Base-by-base conservation (phyloP, 768 basidiomycete species). In the Rhizopogon vinicolor region DNA sequence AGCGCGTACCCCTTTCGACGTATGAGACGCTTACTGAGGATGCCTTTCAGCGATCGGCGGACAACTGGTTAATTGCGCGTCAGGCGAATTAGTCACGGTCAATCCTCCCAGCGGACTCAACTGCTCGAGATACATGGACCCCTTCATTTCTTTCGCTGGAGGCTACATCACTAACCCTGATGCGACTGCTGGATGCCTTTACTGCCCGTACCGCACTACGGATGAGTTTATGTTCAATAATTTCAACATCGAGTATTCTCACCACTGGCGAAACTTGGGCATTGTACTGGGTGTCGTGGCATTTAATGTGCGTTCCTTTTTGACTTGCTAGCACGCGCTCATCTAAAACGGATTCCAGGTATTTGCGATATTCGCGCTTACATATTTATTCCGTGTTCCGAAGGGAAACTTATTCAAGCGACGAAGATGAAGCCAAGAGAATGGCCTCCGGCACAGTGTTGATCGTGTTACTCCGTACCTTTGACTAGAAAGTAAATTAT, bases 221-320 rank as follows among this genome's bases (percentile, higher is more conserved):
- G 78, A 87, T 60, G 63, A 78, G 48, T 74, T 70, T 63, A 56
- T 78, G 41, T 49, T 43, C 7, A 43, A n/a, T n/a, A 54, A 9
- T 58, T 85, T 89, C 72, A 84, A 83, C 61, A 84, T 88, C 55
- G 74, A 63, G 46, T 87, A 84, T 57, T 56, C 73, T 60, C 68
- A 82, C 50, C 72, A 70, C 22, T 85, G 82, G 83, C 69, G 82
- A 39, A 71, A 85, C 65, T 68, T 82, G 46, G 82, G 83, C 3
- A 61, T 86, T 44, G 61, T 85, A 57, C 70, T 74, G 55, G 81
- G 63, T 0, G 82, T 72, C 61, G 74, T 75, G 18, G 56, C 65
- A 2, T 78, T 83, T 61, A 84, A 85, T 44, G 78, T 81, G 53
- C 63, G 79, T 70, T 7, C 25, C 35, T 29, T 18, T 25, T 50